Base-by-base conservation (phyloP, 2,329 filamentous ascomycete genomes). In the Hansfordia pulvinata region DNA sequence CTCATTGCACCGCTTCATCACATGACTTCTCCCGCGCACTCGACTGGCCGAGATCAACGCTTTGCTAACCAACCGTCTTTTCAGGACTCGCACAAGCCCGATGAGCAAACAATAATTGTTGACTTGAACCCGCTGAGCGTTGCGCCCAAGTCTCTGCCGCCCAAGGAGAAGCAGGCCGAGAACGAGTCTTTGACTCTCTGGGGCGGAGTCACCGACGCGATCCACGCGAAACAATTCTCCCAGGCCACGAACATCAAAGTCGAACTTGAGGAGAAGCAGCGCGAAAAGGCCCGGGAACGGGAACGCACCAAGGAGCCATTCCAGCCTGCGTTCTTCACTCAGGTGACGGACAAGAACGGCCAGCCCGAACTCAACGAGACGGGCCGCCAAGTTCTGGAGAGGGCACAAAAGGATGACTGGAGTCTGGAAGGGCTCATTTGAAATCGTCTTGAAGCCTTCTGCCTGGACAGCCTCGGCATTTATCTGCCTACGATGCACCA, bases 131-230 rank as follows among this genome's bases (percentile, higher is more conserved):
- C 88, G 3, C 71, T 98, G 23, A 68, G 64, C 21, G 83, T 92
- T 3, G 71, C 78, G 1, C 61, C 76, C 29, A 98, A 98, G 56
- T 59, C 71, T 22, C 51, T 92, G 1, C 90, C 90, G 0, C 83
- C 88, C 0, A 53, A 67, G 11, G 75, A 85, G 22, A 52, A 73
- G 31, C 90, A 96, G 51, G 70, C 93, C 2, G 70, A 79, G 29
- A 90, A 98, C 50, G 90, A 98, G 55, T 92, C 82, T 2, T 69
- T 90, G 37, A 75, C 70, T 30, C 79, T 93, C 47, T 98, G 90
- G 90, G 67, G 73, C 18, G 71, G 70, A 14, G 88, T 98, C 23
- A 96, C 90, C 11, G 66, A 81, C 27, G 84, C 86, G 19, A 96
- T 98, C 44, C 52, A 70, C 13, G 59, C 73, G 34, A 92, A 86